phyloP scores from a whole-genome alignment of 345 rosid species.

The Ricinus communis region DNA sequence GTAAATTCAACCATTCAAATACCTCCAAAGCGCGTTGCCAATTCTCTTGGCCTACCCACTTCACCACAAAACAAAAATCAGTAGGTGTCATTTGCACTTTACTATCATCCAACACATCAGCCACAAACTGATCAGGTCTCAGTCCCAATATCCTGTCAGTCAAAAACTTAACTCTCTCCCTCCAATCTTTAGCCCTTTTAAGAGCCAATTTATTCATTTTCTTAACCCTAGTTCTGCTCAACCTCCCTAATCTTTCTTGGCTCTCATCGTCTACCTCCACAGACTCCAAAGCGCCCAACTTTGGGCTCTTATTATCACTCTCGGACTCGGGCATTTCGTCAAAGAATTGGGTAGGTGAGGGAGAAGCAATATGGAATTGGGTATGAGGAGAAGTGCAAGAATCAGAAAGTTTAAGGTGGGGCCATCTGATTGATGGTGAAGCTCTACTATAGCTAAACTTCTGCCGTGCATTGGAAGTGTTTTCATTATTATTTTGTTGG shows the following conservation, averaged over 20 bases:
- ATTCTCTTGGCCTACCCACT: constrained; percentile 71
- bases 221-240: constrained; percentile 62
- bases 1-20: constrained; percentile 89
- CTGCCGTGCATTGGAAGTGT: constrained; percentile 11
- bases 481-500: constrained; percentile 8
- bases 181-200: constrained; percentile 86
- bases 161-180: constrained; percentile 67
- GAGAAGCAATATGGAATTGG: constrained; percentile 35
- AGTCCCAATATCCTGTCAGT: constrained; percentile 62
- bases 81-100: constrained; percentile 89
- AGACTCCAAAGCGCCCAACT: constrained; percentile 19
- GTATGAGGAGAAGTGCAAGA: constrained; percentile 37
- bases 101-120: constrained; percentile 69
- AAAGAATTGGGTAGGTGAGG: constrained; percentile 16
- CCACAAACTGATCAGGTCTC: constrained; percentile 64
- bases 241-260: constrained; percentile 42
- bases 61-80: constrained; percentile 82
- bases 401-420: constrained; percentile 63
- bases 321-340: constrained; percentile 23
- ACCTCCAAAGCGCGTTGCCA: constrained; percentile 97
- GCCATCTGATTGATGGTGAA: constrained; percentile 89
- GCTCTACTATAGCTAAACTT: constrained; percentile 82
- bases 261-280: constrained; percentile 34
- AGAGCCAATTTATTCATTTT: constrained; percentile 82
- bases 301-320: constrained; percentile 1